Base-by-base conservation (phyloP, 306 rosid genomes). In the Abrus precatorius region DNA sequence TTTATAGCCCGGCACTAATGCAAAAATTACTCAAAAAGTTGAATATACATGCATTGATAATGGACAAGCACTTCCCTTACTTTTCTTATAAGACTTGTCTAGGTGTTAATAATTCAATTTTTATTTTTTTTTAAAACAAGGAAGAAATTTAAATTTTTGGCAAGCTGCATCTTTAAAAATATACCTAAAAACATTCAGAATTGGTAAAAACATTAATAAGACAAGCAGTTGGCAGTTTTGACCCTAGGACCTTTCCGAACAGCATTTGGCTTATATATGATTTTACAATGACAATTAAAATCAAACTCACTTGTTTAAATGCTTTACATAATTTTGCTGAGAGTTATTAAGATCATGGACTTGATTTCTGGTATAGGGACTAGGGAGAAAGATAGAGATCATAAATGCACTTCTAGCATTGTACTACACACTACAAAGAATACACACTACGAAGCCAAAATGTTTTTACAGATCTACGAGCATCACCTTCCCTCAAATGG, bases 351-450 rank as follows among this genome's bases (percentile, higher is more conserved):
- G 52, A 64, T 28, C 2, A 13, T 12, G 61, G 48, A 30, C 61
- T 60, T 54, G 30, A 49, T 49, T 57, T 78, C 40, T 55, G n/a
- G 48, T 1, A 53, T 11, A 44, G 63, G 8, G 1, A 71, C 61
- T 52, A 6, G 40, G 13, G 43, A 13, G 30, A 30, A 11, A 38
- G n/a, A 11, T 20, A 67, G 47, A 41, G 7, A 66, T 9, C 29
- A 7, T 62, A 54, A 43, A 32, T 82, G 43, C 59, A 82, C 53
- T 77, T 72, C 5, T 64, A 11, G 61, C 49, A 78, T 30, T 5
- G 74, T 57, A 34, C 48, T 48, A 57, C 64, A 76, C 20, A 56
- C 84, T 75, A 71, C 78, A 75, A 75, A 80, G 45, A 80, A 65
- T 55, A 56, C 85, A 77, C 60, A 30, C 72, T 63, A 32, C 11